Evolutionary conservation across 768 basidiomycete species (phyloP).

Genomic region (Leccinum arenicola): DNA sequence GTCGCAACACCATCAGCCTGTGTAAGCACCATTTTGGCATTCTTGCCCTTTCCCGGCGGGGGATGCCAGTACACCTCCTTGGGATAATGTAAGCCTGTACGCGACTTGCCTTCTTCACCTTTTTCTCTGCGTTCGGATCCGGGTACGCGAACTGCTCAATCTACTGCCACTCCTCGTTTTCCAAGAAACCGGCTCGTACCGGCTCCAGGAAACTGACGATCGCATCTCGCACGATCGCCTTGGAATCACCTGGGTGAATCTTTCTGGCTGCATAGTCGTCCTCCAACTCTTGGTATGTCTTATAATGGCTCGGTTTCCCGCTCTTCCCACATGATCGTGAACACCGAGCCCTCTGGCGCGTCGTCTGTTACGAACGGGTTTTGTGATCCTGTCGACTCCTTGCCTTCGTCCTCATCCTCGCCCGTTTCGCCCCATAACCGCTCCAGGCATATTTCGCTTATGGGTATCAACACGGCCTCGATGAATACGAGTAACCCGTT

Average conservation of each 20-base stretch:
- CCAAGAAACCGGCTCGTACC: slow-evolving; percentile 74
- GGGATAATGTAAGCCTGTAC: not conserved
- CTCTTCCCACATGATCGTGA: slow-evolving; percentile 78
- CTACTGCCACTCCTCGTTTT: slow-evolving; percentile 76
- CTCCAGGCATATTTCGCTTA: slow-evolving; percentile 72
- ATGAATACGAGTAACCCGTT: slow-evolving; percentile 90
- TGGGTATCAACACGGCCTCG: slow-evolving; percentile 84
- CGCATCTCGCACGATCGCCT: slow-evolving; percentile 69
- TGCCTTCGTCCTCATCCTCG: slow-evolving; percentile 40
- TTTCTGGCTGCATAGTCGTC: slow-evolving; percentile 72
- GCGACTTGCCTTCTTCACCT: slow-evolving; percentile 48
- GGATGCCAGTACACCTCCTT: slow-evolving; percentile 75
- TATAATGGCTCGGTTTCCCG: slow-evolving; percentile 70
- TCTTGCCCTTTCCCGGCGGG: slow-evolving; percentile 77
- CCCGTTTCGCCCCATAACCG: slow-evolving; percentile 44
- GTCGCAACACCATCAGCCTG: no score
- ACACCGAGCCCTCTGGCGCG: slow-evolving; percentile 80
- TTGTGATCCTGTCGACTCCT: slow-evolving; percentile 49
- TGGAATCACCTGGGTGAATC: slow-evolving; percentile 89
- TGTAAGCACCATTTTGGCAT: slow-evolving; percentile 19
- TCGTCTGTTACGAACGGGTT: slow-evolving; percentile 62
- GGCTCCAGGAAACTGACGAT: slow-evolving; percentile 77
- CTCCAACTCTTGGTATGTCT: slow-evolving; percentile 60
- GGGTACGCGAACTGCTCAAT: slow-evolving; percentile 84
- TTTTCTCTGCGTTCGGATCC: slow-evolving; percentile 59